phyloP scores from a whole-genome alignment of 1,284 basidiomycete genomes.

The Trichosporon asahii region DNA sequence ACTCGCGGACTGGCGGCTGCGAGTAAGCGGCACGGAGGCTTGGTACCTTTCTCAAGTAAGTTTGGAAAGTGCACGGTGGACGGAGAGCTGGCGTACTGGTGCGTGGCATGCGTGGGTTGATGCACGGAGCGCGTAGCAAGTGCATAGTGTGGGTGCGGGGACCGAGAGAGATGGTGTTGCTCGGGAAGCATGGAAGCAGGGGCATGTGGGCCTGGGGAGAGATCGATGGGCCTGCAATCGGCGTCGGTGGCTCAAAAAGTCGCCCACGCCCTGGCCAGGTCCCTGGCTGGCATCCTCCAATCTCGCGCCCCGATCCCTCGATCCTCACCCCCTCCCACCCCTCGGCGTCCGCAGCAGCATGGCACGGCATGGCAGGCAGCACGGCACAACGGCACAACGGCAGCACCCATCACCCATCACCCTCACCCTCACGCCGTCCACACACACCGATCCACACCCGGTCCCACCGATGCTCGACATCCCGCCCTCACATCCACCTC shows the following conservation, averaged over 20 bases:
- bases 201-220: not conserved
- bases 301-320: not conserved
- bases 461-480: not conserved
- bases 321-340: not conserved
- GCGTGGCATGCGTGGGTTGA: not conserved
- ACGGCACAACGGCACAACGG: too few species aligned
- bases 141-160: not conserved
- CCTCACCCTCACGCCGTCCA: too few species aligned
- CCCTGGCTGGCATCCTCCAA: not conserved
- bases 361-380: too few species aligned
- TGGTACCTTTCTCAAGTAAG: not conserved
- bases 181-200: not conserved
- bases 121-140: not conserved
- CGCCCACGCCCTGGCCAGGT: not conserved
- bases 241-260: conserved; percentile 1
- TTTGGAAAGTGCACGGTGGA: not conserved
- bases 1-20: too few species aligned
- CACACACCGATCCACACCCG: not conserved
- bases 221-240: not conserved
- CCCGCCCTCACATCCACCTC: not conserved
- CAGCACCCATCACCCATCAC: not conserved
- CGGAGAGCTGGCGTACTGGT: not conserved
- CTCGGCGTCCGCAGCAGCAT: not conserved
- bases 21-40: not conserved
- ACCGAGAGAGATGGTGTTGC: too few species aligned